phyloP scores from a whole-genome alignment of 179 eudicot genomes.

The Beta lomatogona region DNA sequence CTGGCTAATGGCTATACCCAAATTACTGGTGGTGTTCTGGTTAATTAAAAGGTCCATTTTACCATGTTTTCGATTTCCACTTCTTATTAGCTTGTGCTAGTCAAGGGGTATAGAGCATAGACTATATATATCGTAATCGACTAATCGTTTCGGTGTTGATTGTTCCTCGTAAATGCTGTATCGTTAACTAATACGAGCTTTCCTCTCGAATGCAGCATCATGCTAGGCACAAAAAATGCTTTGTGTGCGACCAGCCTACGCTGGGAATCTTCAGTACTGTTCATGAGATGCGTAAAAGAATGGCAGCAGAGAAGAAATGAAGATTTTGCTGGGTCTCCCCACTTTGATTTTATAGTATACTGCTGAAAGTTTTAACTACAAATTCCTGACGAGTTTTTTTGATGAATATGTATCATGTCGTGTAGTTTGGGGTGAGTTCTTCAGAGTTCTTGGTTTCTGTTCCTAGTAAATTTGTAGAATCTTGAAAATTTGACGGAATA shows the following conservation, averaged over 20 bases:
- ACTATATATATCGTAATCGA: not conserved
- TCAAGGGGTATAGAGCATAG: too few relatives aligned
- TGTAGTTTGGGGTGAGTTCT: too few relatives aligned
- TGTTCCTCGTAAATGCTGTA: not conserved
- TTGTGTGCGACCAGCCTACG: constrained; percentile 76
- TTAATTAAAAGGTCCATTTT: too few relatives aligned
- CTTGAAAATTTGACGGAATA: too few relatives aligned
- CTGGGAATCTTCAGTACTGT: constrained; percentile 86
- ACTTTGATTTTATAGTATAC: not conserved
- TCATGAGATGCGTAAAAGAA: constrained; percentile 69
- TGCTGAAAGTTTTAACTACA: not conserved
- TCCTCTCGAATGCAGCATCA: constrained; percentile 64
- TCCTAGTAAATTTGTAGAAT: too few relatives aligned
- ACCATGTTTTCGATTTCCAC: too few relatives aligned
- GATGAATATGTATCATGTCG: too few relatives aligned
- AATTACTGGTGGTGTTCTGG: not conserved
- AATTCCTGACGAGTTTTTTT: too few relatives aligned
- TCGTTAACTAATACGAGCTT: not conserved
- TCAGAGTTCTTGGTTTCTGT: too few relatives aligned
- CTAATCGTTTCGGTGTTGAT: not conserved
- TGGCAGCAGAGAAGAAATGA: constrained; percentile 57
- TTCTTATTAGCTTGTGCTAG: not conserved
- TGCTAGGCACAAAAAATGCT: constrained; percentile 77
- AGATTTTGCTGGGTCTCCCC: not conserved
- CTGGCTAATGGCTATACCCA: not conserved